Base-by-base conservation (phyloP, 2,329 filamentous ascomycete species). In the Beauveria sp. region DNA sequence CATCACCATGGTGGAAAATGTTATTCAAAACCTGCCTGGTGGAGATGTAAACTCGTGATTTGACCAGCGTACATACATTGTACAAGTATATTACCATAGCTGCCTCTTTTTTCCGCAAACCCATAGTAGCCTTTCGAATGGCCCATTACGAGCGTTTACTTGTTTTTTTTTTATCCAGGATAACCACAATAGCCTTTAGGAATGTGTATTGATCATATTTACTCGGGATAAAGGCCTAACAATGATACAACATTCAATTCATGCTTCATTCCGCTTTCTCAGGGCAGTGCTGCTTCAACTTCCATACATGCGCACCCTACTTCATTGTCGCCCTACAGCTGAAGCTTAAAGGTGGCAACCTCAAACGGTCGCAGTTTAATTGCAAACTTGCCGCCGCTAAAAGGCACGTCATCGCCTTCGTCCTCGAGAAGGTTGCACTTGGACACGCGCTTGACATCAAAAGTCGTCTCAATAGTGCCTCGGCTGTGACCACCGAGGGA, bases 341-440 rank as follows among this genome's bases (percentile, higher is more conserved):
- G 75, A 65, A 93, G 76, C 70, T 88, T 84, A 72, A 84, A 94
- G 1, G 90, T 94, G 22, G 87, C 90, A 62, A 96, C 89, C 78
- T 96, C 92, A 73, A 96, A 96, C 22, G 91, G 84, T 67, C 89
- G 81, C 66, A 96, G 71, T 58, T 83, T 81, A 66, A 94, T 83
- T 51, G 79, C 71, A 62, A 90, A 83, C 66, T 76, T 64, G 77
- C 80, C 64, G 43, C 76, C 70, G 16, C 73, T 54, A 48, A 87
- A 63, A 58, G 80, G 72, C 62, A 91, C 68, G 70, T 86, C 84
- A 65, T 91, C 87, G 60, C 86, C 74, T 68, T 96, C 89, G 72
- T 99, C 94, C 72, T 99, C 94, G 37, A 99, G 77, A 64, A 96
- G 73, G 75, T 96, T 97, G 47, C 86, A 87, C 81, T 91, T 96